phyloP scores from a whole-genome alignment of 2,329 filamentous ascomycete species.

The Annulohypoxylon truncatum region DNA sequence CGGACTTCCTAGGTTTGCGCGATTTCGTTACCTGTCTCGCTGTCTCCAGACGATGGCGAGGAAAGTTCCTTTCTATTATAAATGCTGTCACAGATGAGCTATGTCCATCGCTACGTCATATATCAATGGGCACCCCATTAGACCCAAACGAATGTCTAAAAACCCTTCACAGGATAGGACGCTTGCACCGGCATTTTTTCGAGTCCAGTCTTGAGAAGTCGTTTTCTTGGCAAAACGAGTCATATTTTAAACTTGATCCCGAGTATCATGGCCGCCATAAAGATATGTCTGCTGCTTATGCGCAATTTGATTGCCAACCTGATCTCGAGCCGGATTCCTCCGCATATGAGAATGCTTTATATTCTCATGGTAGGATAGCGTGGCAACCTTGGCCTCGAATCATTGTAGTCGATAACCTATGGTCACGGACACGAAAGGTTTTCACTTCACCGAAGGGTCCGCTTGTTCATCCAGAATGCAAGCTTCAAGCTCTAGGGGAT shows the following conservation, averaged over 20 bases:
- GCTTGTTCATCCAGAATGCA: constrained; percentile 14
- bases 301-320: background rate
- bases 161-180: constrained; percentile 24
- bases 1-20: constrained; percentile 20
- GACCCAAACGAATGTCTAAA: constrained; percentile 14
- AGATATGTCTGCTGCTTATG: constrained; percentile 9
- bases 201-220: background rate
- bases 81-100: constrained; percentile 8
- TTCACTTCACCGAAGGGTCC: constrained; percentile 33
- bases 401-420: constrained; percentile 40
- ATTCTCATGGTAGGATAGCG: constrained; percentile 42
- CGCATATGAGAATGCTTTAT: background rate
- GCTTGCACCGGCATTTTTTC: background rate
- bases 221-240: constrained; percentile 26
- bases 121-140: background rate
- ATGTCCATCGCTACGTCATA: constrained; percentile 37
- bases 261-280: constrained; percentile 19
- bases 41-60: constrained; percentile 45
- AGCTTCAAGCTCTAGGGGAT: constrained; percentile 40
- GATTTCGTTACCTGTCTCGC: constrained; percentile 40
- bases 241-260: constrained; percentile 33
- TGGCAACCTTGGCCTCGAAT: constrained; percentile 20
- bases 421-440: constrained; percentile 38
- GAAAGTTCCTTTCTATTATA: constrained; percentile 42
- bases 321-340: background rate